Percentiles rank a stretch among this genome's conserved stretches.
These are phyloP conservation scores for Castanospermum australe DNA, from an alignment of 306 rosid species.

Conservation along the genomic window DNA sequence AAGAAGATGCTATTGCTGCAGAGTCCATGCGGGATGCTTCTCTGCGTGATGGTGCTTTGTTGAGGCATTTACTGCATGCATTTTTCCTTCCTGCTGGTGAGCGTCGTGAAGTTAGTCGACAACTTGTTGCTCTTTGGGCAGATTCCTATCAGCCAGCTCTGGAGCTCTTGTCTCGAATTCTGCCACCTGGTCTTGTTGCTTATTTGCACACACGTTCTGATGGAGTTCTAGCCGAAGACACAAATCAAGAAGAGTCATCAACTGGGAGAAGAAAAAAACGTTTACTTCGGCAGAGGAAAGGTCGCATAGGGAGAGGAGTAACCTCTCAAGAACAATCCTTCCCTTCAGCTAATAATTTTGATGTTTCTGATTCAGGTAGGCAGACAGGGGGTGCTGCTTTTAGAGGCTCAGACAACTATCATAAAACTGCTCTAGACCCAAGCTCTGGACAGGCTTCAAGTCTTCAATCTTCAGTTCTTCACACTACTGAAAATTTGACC, in stretches of 20 bases:
- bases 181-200: slow-evolving; percentile 99
- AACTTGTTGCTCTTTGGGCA: slow-evolving; percentile 99
- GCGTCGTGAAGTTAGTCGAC: slow-evolving; percentile 92
- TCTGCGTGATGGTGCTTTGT: slow-evolving; percentile 95
- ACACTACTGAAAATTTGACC: slow-evolving; percentile 52
- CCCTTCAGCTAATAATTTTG: slow-evolving; percentile 61
- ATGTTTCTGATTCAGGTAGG: slow-evolving; percentile 60
- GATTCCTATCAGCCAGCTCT: slow-evolving; percentile 97
- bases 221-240: slow-evolving; percentile 61
- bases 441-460: slow-evolving; percentile 55
- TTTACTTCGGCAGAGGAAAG: slow-evolving; percentile 85
- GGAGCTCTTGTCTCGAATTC: slow-evolving; percentile 85
- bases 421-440: slow-evolving; percentile 47
- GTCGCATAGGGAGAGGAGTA: slow-evolving; percentile 73
- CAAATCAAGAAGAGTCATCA: slow-evolving; percentile 68
- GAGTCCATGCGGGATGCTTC: slow-evolving; percentile 99
- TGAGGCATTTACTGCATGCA: slow-evolving; percentile 90
- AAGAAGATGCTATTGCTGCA: slow-evolving; percentile 99
- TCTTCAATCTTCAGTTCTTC: slow-evolving; percentile 57
- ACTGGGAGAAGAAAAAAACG: slow-evolving; percentile 78
- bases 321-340: slow-evolving; percentile 72
- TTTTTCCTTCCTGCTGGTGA: slow-evolving; percentile 91
- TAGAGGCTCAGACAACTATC: slow-evolving; percentile 50
- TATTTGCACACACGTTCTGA: slow-evolving; percentile 93
- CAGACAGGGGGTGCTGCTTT: slow-evolving; percentile 50